phyloP scores from a whole-genome alignment of 2,329 filamentous ascomycete genomes.

The Neonectria hederae region DNA sequence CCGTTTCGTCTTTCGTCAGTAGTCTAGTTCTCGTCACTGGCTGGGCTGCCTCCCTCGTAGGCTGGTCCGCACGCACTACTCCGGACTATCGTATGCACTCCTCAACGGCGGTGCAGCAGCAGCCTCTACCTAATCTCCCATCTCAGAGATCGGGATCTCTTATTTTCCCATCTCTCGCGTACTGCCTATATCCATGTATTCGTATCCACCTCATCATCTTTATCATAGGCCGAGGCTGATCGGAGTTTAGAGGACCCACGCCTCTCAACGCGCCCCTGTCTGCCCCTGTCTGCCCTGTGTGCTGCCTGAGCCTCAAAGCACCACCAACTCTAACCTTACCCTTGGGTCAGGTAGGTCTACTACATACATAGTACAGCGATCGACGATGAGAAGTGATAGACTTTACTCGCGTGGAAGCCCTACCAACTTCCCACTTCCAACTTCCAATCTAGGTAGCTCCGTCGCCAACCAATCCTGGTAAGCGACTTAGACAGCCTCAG shows the following conservation, averaged over 20 bases:
- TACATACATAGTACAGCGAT: not conserved
- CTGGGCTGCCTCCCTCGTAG: not conserved
- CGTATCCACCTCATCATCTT: not conserved
- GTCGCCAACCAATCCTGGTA: too few relatives aligned
- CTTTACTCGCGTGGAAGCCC: not conserved
- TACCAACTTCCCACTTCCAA: too few relatives aligned
- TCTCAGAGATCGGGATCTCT: not conserved
- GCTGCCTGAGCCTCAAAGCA: not conserved
- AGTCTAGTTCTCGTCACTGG: not conserved
- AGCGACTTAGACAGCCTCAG: not conserved
- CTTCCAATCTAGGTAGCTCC: too few relatives aligned
- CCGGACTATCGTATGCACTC: not conserved
- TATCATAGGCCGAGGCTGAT: not conserved
- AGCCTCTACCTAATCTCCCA: not conserved
- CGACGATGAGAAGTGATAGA: not conserved
- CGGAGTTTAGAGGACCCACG: not conserved
- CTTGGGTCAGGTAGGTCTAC: not conserved
- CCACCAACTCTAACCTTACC: not conserved
- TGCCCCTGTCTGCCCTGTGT: not conserved
- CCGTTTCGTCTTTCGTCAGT: not conserved
- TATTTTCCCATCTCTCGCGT: not conserved
- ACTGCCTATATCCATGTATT: too few relatives aligned
- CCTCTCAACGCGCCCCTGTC: not conserved
- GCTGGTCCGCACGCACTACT: too few relatives aligned
- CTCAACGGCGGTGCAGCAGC: not conserved